Evolutionary conservation across 805 yeast species (phyloP), one percentile per base, ranked within the genome.

Genomic region (Nakazawaea sp.): DNA sequence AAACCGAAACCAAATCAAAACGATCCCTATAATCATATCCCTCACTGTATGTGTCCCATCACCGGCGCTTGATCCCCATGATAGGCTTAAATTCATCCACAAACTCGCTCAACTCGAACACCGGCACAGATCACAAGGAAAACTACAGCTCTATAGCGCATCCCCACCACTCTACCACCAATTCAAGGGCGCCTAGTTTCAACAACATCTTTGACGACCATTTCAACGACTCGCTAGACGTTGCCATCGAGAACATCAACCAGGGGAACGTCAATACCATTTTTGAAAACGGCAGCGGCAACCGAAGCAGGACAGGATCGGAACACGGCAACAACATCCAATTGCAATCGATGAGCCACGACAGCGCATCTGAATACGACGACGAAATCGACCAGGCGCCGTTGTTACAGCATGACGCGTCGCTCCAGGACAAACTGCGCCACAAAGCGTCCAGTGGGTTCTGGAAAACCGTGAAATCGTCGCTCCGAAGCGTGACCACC

Each of bases 161-260:
- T n/a, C n/a, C n/a, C n/a, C n/a, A n/a, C n/a, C n/a, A 34, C 10
- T 16, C 18, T 12, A 17, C 21, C 6, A 18, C 13, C 13, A n/a
- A 29, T 9, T 13, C 15, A 13, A 20, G 29, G 6, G 23, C 19
- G 15, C 18, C 29, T 17, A 56, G 57, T 41, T 43, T 56, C 27
- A 58, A 49, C 21, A 70, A 71, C 32, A 62, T 75, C 10, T 67
- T 79, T 48, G 87, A 81, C 46, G 70, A 73, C 45, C 68, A 67
- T 46, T 73, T 81, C 50, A 87, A 81, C 51, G 68, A 65, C 44
- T 75, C 82, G 9, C 61, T 79, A 41, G 83, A 78, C 48, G 75
- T 75, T 33, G 90, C 87, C 1, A 59, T 81, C 45, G 75, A 75
- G 48, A 76, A 58, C 54, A 66, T 64, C 45, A 66, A 59, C 48